phyloP scores from a whole-genome alignment of 2,329 filamentous ascomycete species.

The Pestalotiopsis sp. region DNA sequence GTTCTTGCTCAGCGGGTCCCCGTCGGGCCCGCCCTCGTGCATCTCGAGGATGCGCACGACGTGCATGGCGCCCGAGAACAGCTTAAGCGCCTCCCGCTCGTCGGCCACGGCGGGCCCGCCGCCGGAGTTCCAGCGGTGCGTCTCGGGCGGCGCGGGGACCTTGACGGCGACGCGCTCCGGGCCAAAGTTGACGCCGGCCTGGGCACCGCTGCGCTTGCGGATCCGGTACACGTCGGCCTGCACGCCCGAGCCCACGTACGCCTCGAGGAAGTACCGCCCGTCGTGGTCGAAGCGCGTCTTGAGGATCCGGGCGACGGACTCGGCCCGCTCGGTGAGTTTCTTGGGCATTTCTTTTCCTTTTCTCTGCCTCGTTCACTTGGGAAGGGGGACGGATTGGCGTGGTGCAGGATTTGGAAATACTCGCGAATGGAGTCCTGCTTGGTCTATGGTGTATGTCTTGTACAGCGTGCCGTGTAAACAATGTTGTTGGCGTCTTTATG shows the following conservation, averaged over 20 bases:
- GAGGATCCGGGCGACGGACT: neutral
- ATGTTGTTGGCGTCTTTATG: neutral
- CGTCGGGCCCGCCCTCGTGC: neutral
- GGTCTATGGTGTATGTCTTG: too few relatives aligned
- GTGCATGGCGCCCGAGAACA: neutral
- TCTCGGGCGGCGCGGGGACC: neutral
- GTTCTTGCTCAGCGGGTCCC: neutral
- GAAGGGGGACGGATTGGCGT: neutral
- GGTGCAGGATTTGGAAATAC: too few relatives aligned
- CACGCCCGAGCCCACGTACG: neutral
- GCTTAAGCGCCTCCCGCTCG: neutral
- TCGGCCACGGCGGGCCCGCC: neutral
- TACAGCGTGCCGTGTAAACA: too few relatives aligned
- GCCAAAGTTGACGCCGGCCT: too few relatives aligned
- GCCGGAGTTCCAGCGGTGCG: too few relatives aligned
- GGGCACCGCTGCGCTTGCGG: neutral
- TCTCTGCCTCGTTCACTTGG: neutral
- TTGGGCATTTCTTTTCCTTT: neutral
- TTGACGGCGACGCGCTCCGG: neutral
- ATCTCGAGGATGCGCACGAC: neutral
- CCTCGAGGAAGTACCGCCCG: constrained; percentile 4
- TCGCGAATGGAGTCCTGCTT: too few relatives aligned
- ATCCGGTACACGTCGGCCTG: neutral
- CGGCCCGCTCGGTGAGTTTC: neutral
- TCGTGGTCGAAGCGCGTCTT: neutral